Base-by-base conservation (phyloP, 1,139 yeast species). In the Kluyveromyces marxianus region DNA sequence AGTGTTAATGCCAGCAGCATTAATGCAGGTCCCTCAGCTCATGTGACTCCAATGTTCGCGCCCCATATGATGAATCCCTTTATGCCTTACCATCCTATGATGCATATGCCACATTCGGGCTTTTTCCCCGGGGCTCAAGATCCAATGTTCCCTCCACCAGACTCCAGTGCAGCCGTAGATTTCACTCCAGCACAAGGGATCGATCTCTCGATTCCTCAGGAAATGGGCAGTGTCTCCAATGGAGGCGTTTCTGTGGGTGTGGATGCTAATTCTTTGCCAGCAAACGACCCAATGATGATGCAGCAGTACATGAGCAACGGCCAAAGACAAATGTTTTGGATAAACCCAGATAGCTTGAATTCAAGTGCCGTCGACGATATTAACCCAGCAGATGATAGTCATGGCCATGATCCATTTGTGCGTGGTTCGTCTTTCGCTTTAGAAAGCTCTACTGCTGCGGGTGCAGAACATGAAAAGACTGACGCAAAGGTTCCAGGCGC, bases 51-150 rank as follows among this genome's bases (percentile, higher is more conserved):
- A 6, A 40, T 40, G 33, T 40, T 40, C 25, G 43, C 43, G 25
- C 57, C 63, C 4, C 66, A 60, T 46, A 59, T 62, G 65, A 40
- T 44, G 41, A 44, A 40, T 31, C 60, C 55, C 5, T 57, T 56
- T 25, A 60, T 47, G 34, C 52, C 63, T 2, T 63, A 57, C 39
- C 56, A 61, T 7, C 66, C 61, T 45, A 57, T 62, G 64, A 58
- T 63, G 58, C 64, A 54, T 37, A 52, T 62, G 45, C 60, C 59
- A 27, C 66, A 57, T 29, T 59, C 50, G 3, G 60, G 59, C 3
- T 60, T 57, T 41, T 59, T 53, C 46, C 62, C 60, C 26, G 52
- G 36, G 14, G 42, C 44, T 6, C 39, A 35, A 25, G 46, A 42
- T n/a, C 39, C 35, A 25, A 44, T 44, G 35, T 28, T 44, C 8